Evolutionary conservation across 1,284 basidiomycete genomes (phyloP), one percentile per base, ranked within the genome.

Genomic region (Singerocomus rubriflavus): DNA sequence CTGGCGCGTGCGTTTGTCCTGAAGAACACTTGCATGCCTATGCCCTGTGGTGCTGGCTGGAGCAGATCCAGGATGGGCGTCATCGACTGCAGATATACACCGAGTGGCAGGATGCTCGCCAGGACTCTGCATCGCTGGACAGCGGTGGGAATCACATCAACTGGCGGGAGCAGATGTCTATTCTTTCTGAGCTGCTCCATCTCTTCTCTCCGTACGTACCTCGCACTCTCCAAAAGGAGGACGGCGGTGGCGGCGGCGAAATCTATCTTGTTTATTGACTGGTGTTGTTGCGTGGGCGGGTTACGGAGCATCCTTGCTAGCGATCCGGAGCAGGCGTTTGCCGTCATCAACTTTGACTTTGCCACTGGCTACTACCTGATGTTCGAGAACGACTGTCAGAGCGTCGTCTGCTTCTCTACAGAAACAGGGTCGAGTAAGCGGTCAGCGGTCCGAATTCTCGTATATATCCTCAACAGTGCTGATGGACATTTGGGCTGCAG

Each of bases 121-220:
- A 41, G 6, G 5, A 31, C 31, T 6, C 37, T 5, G 50, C 14
- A 0, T 9, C 4, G 6, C 41, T 57, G n/a, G 8, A 9, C 0
- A 33, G 7, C 0, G 50, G 46, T 16, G 51, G 55, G 6, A 56
- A 56, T 31, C 57, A 57, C 31, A 55, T 54, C 30, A 51, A 55
- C 48, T 41, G 56, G 56, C 6, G 30, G 25, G 17, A 56, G 56
- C 9, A 51, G 17, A 35, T 57, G 12, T 57, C 56, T 17, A 12
- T 39, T 30, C 47, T 56, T 4, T 29, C 52, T 13, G 47, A 56
- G 33, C 47, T 17, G 27, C 37, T 52, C 12, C 55, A 36, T 33
- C 14, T 45, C n/a, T 39, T 55, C 10, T 39, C 55, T 4, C 41
- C 45, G 55, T 58, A n/a, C 17, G 56, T 55, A 21, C 6, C 21